Conservation (phyloP, 345 rosid species). For the Rhodomyrtus tomentosa region DNA sequence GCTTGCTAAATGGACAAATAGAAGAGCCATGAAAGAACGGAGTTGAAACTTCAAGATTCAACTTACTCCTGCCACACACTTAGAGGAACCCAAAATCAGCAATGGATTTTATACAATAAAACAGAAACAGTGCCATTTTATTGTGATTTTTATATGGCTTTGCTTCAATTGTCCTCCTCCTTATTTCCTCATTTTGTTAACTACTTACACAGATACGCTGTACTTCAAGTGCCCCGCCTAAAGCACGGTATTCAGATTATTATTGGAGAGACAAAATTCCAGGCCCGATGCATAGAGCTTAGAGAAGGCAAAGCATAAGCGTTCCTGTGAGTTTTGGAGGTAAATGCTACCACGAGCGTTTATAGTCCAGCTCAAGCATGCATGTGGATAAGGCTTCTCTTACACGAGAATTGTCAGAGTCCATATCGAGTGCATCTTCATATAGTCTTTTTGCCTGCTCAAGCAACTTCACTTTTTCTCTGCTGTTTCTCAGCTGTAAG, state of each 20-base stretch:
- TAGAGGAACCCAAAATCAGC: not conserved
- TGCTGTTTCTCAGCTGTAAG: slow-evolving; percentile 34
- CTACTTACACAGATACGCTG: not conserved
- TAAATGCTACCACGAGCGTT: slow-evolving; percentile 4
- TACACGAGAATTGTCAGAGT: slow-evolving; percentile 34
- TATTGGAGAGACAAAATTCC: not conserved
- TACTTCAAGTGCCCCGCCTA: not conserved
- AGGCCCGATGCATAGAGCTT: not conserved
- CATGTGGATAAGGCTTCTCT: slow-evolving; percentile 48
- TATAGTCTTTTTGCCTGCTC: slow-evolving; percentile 52
- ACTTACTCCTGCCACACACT: not conserved
- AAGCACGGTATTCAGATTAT: not conserved
- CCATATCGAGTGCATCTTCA: slow-evolving; percentile 60
- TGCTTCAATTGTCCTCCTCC: not conserved
- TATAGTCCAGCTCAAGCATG: slow-evolving; percentile 32
- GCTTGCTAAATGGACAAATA: not conserved
- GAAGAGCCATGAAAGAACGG: not conserved
- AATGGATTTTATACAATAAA: not conserved
- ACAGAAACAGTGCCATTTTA: not conserved
- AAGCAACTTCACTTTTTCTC: slow-evolving; percentile 48
- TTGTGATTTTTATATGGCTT: not conserved
- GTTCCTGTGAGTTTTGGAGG: not conserved
- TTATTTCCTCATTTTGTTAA: not conserved
- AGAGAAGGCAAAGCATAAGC: not conserved
- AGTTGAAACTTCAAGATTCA: not conserved